phyloP scores from a whole-genome alignment of 225 moss, liverwort and hornwort genomes.

The Polytrichum commune region DNA sequence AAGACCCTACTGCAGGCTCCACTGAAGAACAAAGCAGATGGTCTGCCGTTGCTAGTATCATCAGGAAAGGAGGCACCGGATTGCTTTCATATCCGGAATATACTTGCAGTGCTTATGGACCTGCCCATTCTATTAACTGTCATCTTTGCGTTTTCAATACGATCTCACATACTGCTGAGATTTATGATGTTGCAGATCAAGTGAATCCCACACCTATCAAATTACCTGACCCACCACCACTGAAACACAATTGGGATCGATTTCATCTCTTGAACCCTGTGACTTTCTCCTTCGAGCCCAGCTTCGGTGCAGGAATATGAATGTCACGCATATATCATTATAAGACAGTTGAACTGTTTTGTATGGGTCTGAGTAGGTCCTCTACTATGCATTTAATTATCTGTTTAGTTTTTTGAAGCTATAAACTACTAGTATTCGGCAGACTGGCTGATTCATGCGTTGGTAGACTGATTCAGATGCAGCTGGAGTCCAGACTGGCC shows the following conservation, averaged over 20 bases:
- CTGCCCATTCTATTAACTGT: no score
- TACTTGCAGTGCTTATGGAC: background rate
- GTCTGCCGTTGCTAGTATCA: background rate
- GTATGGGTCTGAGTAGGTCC: no score
- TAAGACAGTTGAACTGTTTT: no score
- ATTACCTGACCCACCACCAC: background rate
- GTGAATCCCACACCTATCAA: background rate
- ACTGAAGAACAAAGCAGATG: background rate
- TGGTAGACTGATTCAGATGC: no score
- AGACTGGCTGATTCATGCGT: no score
- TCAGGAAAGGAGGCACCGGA: constrained; percentile 5
- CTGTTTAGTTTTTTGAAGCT: no score
- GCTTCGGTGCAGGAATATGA: background rate
- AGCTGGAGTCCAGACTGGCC: no score
- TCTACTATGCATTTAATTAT: no score
- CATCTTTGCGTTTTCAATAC: constrained; percentile 12
- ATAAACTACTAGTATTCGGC: no score
- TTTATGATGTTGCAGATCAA: constrained; percentile 1
- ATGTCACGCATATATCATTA: no score
- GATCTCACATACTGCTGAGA: background rate
- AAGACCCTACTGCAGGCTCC: no score
- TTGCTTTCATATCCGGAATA: constrained; percentile 15
- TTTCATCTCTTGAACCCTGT: constrained; percentile 16
- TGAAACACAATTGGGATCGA: background rate
- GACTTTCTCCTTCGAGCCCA: constrained; percentile 16